phyloP scores from a whole-genome alignment of 305 asterid genomes.

The Nicotiana rustica region DNA sequence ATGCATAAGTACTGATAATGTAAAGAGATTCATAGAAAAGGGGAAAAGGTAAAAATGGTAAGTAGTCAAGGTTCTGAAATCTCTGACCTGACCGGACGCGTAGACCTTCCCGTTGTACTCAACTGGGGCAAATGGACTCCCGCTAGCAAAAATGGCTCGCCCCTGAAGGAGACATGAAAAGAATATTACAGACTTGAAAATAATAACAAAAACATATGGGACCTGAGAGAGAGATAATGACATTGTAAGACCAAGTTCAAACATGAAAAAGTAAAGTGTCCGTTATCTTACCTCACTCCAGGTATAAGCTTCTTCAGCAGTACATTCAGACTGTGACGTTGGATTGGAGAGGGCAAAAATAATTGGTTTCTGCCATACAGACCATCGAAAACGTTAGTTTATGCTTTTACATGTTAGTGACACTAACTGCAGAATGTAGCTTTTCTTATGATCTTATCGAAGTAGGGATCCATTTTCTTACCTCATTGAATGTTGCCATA shows the following conservation, averaged over 20 bases:
- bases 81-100: conserved; percentile 87
- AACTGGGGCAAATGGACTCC: conserved; percentile 90
- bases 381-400: conserved; percentile 15
- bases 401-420: background rate
- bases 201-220: background rate
- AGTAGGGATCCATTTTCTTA: conserved; percentile 33
- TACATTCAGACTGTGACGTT: conserved; percentile 98
- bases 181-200: background rate
- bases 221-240: background rate
- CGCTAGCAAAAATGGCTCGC: conserved; percentile 94
- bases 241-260: background rate
- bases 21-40: background rate
- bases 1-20: background rate
- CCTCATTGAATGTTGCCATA: conserved; percentile 87
- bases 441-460: background rate
- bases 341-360: conserved; percentile 98
- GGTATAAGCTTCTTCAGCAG: conserved; percentile 94
- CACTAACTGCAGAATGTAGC: conserved; percentile 25
- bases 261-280: background rate
- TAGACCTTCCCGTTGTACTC: conserved; percentile 71
- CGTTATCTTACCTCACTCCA: conserved; percentile 82
- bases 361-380: conserved; percentile 78
- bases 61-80: background rate
- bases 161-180: conserved; percentile 55
- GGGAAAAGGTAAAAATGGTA: background rate